Percentiles rank a stretch among this genome's conserved stretches.
phyloP scores from a whole-genome alignment of 2,329 filamentous ascomycete species.

The Fusarium sp. region DNA sequence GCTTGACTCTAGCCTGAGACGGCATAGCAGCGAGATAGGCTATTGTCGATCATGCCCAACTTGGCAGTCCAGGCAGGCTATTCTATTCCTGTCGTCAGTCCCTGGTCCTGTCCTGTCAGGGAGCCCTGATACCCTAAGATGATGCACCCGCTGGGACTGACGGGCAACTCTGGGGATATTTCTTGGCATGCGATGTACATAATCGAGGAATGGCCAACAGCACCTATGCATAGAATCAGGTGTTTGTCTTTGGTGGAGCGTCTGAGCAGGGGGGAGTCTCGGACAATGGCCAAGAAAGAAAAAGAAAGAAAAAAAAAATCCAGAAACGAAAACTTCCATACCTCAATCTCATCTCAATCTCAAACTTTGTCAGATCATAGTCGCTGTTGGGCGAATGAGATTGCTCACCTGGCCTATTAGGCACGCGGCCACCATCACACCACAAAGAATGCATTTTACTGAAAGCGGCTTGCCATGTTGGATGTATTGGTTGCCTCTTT shows the following conservation, averaged over 20 bases:
- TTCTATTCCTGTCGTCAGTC: constrained; percentile 35
- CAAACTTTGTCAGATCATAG: constrained; percentile 40
- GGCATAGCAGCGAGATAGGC: constrained; percentile 23
- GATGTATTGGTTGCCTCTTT: constrained; percentile 32
- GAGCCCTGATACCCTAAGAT: constrained; percentile 27
- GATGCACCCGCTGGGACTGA: constrained; percentile 20
- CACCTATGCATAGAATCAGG: constrained; percentile 10
- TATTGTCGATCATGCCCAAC: constrained; percentile 41
- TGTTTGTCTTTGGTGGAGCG: constrained; percentile 22
- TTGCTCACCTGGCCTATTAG: constrained; percentile 22
- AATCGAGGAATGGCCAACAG: constrained; percentile 27
- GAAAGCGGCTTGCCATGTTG: constrained; percentile 26
- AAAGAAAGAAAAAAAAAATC: too few species aligned
- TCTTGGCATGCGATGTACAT: too few species aligned
- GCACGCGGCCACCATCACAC: constrained; percentile 27
- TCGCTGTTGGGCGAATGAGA: constrained; percentile 33
- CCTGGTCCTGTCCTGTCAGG: constrained; percentile 16
- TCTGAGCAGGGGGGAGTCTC: constrained; percentile 16
- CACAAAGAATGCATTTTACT: constrained; percentile 15
- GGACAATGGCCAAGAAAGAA: constrained; percentile 26
- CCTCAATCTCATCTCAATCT: constrained; percentile 22
- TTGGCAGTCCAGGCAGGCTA: constrained; percentile 30
- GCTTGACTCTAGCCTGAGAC: constrained; percentile 17
- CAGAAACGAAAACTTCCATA: constrained; percentile 17
- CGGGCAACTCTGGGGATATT: constrained; percentile 43